Evolutionary conservation across 768 basidiomycete genomes (phyloP).

Genomic region (Phanerodontia chrysosporium): DNA sequence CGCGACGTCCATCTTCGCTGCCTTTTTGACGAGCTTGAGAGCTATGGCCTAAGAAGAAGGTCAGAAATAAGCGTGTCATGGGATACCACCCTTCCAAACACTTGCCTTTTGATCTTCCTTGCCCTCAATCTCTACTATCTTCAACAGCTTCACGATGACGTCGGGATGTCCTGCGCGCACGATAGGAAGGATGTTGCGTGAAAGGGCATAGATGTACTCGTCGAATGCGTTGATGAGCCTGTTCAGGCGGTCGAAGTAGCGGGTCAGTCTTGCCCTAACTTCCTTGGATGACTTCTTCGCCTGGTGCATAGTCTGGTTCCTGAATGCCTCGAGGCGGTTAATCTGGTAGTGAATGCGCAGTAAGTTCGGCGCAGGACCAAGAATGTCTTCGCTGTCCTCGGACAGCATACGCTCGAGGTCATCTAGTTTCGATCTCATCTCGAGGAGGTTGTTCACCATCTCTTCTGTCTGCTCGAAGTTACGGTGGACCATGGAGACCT

Average conservation of each 20-base stretch:
- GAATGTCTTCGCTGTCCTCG: conserved; percentile 68
- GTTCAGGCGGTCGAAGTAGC: conserved; percentile 84
- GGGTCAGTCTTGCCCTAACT: conserved; percentile 62
- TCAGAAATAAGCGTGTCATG: background rate
- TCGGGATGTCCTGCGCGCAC: conserved; percentile 74
- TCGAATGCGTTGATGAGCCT: conserved; percentile 81
- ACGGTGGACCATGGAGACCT: conserved; percentile 95
- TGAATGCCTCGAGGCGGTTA: conserved; percentile 87
- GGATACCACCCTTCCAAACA: background rate
- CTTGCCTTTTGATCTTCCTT: conserved; percentile 89
- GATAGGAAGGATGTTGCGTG: conserved; percentile 72
- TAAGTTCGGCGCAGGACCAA: conserved; percentile 84
- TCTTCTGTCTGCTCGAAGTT: conserved; percentile 95
- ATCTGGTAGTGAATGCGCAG: conserved; percentile 89
- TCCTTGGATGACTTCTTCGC: conserved; percentile 77
- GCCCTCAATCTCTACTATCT: conserved; percentile 92
- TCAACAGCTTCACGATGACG: conserved; percentile 88
- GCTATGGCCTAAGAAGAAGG: conserved; percentile 68
- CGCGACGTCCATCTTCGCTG: conserved; percentile 88
- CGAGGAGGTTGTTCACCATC: conserved; percentile 90
- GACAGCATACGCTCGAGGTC: conserved; percentile 74
- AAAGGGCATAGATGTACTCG: conserved; percentile 73
- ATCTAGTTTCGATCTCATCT: conserved; percentile 84
- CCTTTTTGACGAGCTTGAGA: conserved; percentile 90
- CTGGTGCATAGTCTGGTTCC: conserved; percentile 92